Percentiles rank a stretch among this genome's conserved stretches.
phyloP scores from a whole-genome alignment of 2,329 filamentous ascomycete genomes.

The Talaromyces marneffei region DNA sequence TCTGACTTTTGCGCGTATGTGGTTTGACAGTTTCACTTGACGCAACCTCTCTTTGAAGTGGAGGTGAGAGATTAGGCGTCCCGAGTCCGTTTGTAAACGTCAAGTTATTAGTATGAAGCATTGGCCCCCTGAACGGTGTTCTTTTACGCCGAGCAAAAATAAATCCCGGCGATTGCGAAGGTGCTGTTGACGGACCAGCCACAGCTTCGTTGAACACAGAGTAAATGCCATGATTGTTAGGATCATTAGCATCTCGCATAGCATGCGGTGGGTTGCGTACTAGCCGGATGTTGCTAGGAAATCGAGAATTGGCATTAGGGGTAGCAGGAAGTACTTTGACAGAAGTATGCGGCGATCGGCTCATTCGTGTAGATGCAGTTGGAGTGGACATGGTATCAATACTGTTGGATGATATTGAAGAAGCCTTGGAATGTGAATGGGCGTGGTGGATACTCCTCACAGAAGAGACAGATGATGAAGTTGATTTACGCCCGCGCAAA shows the following conservation, averaged over 20 bases:
- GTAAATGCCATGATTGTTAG: slow-evolving; percentile 20
- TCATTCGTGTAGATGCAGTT: slow-evolving; percentile 57
- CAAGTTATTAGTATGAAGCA: slow-evolving; percentile 35
- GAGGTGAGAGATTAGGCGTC: slow-evolving; percentile 28
- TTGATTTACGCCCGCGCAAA: slow-evolving; percentile 86
- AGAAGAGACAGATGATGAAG: slow-evolving; percentile 88
- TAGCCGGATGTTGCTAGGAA: slow-evolving; percentile 80
- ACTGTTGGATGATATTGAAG: slow-evolving; percentile 78
- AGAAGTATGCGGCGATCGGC: slow-evolving; percentile 76
- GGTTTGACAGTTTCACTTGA: slow-evolving; percentile 20
- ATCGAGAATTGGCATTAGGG: slow-evolving; percentile 62
- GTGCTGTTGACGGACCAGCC: slow-evolving; percentile 31
- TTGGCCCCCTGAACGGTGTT: slow-evolving; percentile 42
- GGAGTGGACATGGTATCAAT: slow-evolving; percentile 64
- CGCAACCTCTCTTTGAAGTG: slow-evolving; percentile 19
- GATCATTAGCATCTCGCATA: slow-evolving; percentile 24
- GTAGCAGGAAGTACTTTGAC: slow-evolving; percentile 94
- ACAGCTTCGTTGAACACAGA: slow-evolving; percentile 36
- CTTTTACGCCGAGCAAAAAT: slow-evolving; percentile 44
- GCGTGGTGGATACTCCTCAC: slow-evolving; percentile 86
- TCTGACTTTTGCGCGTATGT: slow-evolving; percentile 35
- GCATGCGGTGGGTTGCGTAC: slow-evolving; percentile 52
- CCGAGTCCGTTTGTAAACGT: slow-evolving; percentile 29
- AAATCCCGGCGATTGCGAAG: slow-evolving; percentile 38
- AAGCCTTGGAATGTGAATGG: slow-evolving; percentile 88